A percentile compares a stretch with the other conserved stretches of the same genome.
Evolutionary conservation across 345 rosid species (phyloP).

Genomic region (Cochlearia excelsa): DNA sequence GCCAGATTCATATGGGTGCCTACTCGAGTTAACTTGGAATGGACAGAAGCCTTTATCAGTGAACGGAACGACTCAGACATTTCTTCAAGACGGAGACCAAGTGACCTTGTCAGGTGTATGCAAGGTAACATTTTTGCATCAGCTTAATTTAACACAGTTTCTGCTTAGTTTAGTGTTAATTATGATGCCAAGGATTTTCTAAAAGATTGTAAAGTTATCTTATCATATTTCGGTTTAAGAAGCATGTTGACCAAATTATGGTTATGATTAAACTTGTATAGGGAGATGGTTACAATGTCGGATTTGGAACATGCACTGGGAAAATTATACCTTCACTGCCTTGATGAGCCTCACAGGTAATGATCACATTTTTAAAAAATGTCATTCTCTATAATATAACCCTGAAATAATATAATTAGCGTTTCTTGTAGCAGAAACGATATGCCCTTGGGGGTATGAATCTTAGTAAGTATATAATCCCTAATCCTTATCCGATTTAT

Average conservation of each 20-base stretch:
- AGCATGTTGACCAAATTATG: background rate
- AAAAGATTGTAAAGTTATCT: background rate
- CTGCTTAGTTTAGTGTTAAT: background rate
- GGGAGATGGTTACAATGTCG: conserved; percentile 88
- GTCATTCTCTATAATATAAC: too few species aligned
- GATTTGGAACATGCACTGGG: conserved; percentile 88
- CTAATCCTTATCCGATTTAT: too few species aligned
- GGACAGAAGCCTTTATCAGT: conserved; percentile 74
- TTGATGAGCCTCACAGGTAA: conserved; percentile 26
- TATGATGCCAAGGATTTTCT: background rate
- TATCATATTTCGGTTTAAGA: background rate
- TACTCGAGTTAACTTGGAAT: conserved; percentile 93
- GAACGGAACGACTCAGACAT: conserved; percentile 59
- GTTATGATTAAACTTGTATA: conserved; percentile 34
- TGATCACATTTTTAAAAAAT: background rate
- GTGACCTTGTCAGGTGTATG: conserved; percentile 70
- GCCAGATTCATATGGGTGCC: conserved; percentile 82
- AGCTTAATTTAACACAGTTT: background rate
- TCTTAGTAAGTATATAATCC: too few species aligned
- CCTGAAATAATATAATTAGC: too few species aligned
- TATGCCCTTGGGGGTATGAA: too few species aligned
- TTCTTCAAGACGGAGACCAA: conserved; percentile 94
- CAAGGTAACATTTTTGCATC: conserved; percentile 46
- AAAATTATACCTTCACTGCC: conserved; percentile 59
- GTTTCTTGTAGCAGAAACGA: too few species aligned